These are phyloP conservation scores for Penicillium arizonense DNA, from an alignment of 495 filamentous ascomycete genomes.

Conservation along the genomic window DNA sequence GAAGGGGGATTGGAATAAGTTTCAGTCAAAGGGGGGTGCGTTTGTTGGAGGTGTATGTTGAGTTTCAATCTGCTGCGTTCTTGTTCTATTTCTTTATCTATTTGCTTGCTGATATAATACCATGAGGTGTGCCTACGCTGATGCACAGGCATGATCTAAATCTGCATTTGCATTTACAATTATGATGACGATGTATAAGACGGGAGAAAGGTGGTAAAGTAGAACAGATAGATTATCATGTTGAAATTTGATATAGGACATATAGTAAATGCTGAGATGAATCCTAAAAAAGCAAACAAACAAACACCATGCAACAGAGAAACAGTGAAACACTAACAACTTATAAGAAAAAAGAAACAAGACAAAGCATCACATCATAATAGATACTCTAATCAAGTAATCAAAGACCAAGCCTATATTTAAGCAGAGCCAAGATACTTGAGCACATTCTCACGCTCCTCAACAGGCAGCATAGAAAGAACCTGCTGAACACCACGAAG, in stretches of 20 bases:
- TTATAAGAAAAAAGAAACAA: not conserved
- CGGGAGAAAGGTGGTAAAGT: not conserved
- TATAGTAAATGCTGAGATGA: not conserved
- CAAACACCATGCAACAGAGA: conserved; percentile 3
- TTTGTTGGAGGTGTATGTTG: not conserved
- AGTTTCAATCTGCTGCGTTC: not conserved
- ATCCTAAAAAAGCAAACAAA: not conserved
- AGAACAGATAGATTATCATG: not conserved
- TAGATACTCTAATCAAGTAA: not conserved
- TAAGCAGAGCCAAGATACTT: conserved; percentile 60
- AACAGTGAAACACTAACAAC: not conserved
- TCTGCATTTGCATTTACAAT: too few species aligned
- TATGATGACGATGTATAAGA: too few species aligned
- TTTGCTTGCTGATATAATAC: not conserved
- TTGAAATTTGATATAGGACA: not conserved
- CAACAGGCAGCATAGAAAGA: conserved; percentile 78
- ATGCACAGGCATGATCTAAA: too few species aligned
- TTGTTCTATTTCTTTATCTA: not conserved
- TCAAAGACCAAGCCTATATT: not conserved
- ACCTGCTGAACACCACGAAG: conserved; percentile 86
- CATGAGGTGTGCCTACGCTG: too few species aligned
- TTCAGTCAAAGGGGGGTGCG: not conserved
- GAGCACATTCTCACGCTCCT: conserved; percentile 82
- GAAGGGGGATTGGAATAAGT: conserved; percentile 3
- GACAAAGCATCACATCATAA: conserved; percentile 8